These are phyloP conservation scores for Fusarium tricinctum DNA, from an alignment of 2,329 filamentous ascomycete genomes.

Conservation along the genomic window DNA sequence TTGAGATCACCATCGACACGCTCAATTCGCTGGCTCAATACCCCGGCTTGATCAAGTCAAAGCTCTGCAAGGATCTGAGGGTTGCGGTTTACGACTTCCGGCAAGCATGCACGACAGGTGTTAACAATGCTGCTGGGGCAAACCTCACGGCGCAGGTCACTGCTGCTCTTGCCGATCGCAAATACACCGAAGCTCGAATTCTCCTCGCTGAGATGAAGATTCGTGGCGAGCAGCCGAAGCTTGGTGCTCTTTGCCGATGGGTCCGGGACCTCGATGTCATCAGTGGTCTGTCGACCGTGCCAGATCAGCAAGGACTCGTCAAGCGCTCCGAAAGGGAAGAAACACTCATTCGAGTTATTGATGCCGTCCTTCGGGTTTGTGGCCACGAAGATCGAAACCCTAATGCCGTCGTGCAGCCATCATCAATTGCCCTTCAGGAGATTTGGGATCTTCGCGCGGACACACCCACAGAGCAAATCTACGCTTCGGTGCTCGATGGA, in stretches of 20 bases:
- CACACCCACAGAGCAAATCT: constrained; percentile 60
- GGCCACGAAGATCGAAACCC: constrained; percentile 69
- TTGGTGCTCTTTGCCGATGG: constrained; percentile 79
- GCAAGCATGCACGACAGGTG: constrained; percentile 75
- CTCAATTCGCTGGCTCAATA: constrained; percentile 70
- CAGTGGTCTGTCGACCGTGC: constrained; percentile 72
- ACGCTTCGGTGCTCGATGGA: constrained; percentile 71
- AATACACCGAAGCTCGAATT: constrained; percentile 75
- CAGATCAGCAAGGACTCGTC: constrained; percentile 57
- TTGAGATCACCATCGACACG: constrained; percentile 77
- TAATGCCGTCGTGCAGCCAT: constrained; percentile 51
- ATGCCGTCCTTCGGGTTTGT: constrained; percentile 73
- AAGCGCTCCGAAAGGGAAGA: constrained; percentile 62
- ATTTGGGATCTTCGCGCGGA: constrained; percentile 71
- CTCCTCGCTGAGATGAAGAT: constrained; percentile 79
- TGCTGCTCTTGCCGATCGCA: constrained; percentile 74
- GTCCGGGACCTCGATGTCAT: constrained; percentile 79
- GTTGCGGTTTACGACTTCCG: constrained; percentile 78
- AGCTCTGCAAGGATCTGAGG: constrained; percentile 75
- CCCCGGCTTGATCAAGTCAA: constrained; percentile 75
- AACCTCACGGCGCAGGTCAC: constrained; percentile 77
- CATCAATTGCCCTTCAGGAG: constrained; percentile 68
- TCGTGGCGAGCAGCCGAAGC: constrained; percentile 73
- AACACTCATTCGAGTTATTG: constrained; percentile 72
- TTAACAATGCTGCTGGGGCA: constrained; percentile 71